Evolutionary conservation across 371 early-diverging fungal genomes (phyloP).

Genomic region (Mucor indicus): DNA sequence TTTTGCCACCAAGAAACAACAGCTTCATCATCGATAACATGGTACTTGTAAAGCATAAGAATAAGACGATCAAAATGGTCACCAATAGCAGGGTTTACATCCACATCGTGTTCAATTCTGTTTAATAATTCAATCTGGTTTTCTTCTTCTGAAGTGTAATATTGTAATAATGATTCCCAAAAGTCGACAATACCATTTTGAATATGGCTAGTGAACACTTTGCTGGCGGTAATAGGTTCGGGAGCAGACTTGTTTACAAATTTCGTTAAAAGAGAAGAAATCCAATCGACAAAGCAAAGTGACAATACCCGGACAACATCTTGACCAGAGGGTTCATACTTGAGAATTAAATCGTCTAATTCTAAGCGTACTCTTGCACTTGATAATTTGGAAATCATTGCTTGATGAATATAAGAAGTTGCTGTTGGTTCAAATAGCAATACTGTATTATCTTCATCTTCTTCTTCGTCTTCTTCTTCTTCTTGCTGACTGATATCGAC

Average conservation of each 20-base stretch:
- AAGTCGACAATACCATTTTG: slow-evolving; percentile 32
- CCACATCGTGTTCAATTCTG: slow-evolving; percentile 20
- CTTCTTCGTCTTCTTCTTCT: slow-evolving; percentile 20
- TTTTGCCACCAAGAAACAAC: slow-evolving; percentile 36
- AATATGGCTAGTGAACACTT: slow-evolving; percentile 16
- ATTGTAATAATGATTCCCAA: slow-evolving; percentile 41
- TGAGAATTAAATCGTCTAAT: slow-evolving; percentile 55
- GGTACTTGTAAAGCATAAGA: slow-evolving; percentile 38
- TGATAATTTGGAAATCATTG: slow-evolving; percentile 49
- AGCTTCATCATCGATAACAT: slow-evolving; percentile 42
- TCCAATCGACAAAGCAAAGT: slow-evolving; percentile 38
- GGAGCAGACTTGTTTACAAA: slow-evolving; percentile 3
- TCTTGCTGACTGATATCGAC: not conserved
- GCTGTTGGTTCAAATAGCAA: slow-evolving; percentile 46
- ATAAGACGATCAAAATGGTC: slow-evolving; percentile 37
- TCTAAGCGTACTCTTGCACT: slow-evolving; percentile 54
- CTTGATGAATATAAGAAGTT: slow-evolving; percentile 53
- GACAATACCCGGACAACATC: slow-evolving; percentile 38
- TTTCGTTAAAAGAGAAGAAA: slow-evolving; percentile 9
- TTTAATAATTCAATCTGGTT: slow-evolving; percentile 29
- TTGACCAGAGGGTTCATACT: slow-evolving; percentile 51
- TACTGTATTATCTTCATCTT: slow-evolving; percentile 17
- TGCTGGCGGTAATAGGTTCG: slow-evolving; percentile 1
- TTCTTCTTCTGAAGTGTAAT: slow-evolving; percentile 26
- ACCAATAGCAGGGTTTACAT: slow-evolving; percentile 1